Base-by-base conservation (phyloP, 2,329 filamentous ascomycete genomes). In the Ilyonectria destructans region DNA sequence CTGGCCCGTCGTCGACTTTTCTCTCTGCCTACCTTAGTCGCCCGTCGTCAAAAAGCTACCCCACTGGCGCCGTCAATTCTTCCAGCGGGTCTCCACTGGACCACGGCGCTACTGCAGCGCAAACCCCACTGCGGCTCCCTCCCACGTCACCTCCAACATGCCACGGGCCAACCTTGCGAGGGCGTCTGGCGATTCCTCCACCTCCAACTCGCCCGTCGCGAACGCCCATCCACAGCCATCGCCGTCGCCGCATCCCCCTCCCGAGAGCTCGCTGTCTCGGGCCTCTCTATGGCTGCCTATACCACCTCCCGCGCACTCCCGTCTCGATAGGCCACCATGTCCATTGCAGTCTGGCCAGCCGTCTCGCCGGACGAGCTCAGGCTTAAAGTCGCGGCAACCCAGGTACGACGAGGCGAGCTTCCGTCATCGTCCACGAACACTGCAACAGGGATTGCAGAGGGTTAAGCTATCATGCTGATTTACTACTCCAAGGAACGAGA, bases 321-420 rank as follows among this genome's bases (percentile, higher is more conserved):
- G 19, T 62, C 40, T 26, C 51, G 40, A 49, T 71, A 74, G 70
- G 67, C 72, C 63, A 74, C n/a, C 71, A 90, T 90, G 88, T 88
- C 88, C 69, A 79, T 90, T 72, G 86, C 85, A 71, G 85, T 90
- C 82, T 90, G 87, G 87, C 88, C 88, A 78, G 82, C 82, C 73
- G 79, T 89, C 64, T 79, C 86, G 60, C 82, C 84, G 4, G 82
- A 80, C 33, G 83, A 88, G 74, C 85, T 89, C 80, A 83, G 85
- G 81, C 76, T 79, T 75, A 84, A 85, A 71, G 80, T 84, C 71
- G 84, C 85, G 72, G 82, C 84, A 70, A 83, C 85, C 61, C 85
- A 87, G 80, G 88, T 90, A 81, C 71, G 84, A 74, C 46, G 19
- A 45, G 29, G n/a, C 12, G 52, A 56, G 13, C 31, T 23, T 21